phyloP scores from a whole-genome alignment of 495 filamentous ascomycete species.

The Penicillium arizonense region DNA sequence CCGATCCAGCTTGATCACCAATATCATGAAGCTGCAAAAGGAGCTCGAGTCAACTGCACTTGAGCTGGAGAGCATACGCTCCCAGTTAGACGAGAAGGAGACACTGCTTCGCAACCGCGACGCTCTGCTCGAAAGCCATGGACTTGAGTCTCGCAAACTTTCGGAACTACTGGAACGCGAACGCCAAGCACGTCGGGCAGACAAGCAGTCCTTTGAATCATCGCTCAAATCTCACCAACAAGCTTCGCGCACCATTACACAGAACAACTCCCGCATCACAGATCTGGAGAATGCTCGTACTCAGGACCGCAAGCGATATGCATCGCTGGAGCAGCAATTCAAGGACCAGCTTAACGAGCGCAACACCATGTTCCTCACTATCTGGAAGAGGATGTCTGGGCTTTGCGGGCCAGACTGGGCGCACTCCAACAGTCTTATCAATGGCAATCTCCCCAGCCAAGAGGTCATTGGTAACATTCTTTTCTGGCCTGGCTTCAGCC shows the following conservation, averaged over 20 bases:
- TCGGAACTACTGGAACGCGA: conserved; percentile 91
- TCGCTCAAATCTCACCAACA: conserved; percentile 84
- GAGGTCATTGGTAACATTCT: conserved; percentile 75
- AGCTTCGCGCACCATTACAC: conserved; percentile 73
- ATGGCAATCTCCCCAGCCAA: conserved; percentile 77
- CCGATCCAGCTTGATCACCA: conserved; percentile 80
- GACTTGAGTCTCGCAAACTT: conserved; percentile 79
- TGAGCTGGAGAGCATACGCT: conserved; percentile 75
- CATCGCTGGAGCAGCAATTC: conserved; percentile 70
- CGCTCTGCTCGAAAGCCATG: conserved; percentile 81
- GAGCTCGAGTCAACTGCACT: conserved; percentile 79
- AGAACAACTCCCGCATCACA: conserved; percentile 76
- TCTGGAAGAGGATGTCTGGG: conserved; percentile 84
- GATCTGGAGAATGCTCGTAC: conserved; percentile 77
- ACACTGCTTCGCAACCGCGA: conserved; percentile 88
- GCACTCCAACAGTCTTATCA: conserved; percentile 83
- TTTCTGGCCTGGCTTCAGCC: conserved; percentile 77
- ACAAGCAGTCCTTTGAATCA: conserved; percentile 82
- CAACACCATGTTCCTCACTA: conserved; percentile 76
- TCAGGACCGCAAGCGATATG: conserved; percentile 71
- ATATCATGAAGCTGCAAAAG: conserved; percentile 81
- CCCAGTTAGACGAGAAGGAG: conserved; percentile 80
- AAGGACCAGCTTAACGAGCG: conserved; percentile 86
- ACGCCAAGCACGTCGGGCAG: conserved; percentile 75
- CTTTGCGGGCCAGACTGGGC: conserved; percentile 93